Conservation (phyloP, 306 rosid genomes). For the Cicer pinnatifidum region DNA sequence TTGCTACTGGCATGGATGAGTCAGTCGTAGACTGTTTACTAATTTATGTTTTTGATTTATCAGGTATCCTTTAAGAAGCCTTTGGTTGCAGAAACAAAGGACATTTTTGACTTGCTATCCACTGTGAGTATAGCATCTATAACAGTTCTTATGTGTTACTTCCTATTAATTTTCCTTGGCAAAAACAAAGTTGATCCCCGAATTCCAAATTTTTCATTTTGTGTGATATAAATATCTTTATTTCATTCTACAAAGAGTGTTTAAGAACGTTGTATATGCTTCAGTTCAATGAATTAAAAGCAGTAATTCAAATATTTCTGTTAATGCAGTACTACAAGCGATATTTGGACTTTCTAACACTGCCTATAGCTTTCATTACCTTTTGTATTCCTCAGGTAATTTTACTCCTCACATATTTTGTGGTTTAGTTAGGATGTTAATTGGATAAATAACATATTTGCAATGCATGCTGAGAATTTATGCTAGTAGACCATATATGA, state of each 20-base stretch:
- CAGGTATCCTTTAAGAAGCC: conserved; percentile 68
- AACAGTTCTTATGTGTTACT: conserved; percentile 22
- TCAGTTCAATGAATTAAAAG: conserved; percentile 36
- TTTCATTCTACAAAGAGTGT: conserved; percentile 29
- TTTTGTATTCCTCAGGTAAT: conserved; percentile 87
- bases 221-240: conserved; percentile 27
- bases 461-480: conserved; percentile 14
- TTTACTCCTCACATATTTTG: conserved; percentile 31
- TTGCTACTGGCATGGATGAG: conserved; percentile 17
- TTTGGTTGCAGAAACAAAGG: conserved; percentile 52
- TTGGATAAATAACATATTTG: conserved; percentile 26
- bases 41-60: conserved; percentile 44
- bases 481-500: conserved; percentile 21
- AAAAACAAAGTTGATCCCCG: conserved; percentile 34
- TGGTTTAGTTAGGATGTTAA: conserved; percentile 7
- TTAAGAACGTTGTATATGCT: conserved; percentile 35
- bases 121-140: conserved; percentile 61
- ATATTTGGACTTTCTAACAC: conserved; percentile 66
- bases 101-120: conserved; percentile 51
- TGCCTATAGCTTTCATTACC: conserved; percentile 56
- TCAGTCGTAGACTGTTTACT: conserved; percentile 38
- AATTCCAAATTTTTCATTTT: conserved; percentile 32
- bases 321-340: conserved; percentile 72
- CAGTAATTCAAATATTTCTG: conserved; percentile 41
- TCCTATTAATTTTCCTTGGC: conserved; percentile 6